phyloP scores from a whole-genome alignment of 306 rosid species.

The Castanea sativa region DNA sequence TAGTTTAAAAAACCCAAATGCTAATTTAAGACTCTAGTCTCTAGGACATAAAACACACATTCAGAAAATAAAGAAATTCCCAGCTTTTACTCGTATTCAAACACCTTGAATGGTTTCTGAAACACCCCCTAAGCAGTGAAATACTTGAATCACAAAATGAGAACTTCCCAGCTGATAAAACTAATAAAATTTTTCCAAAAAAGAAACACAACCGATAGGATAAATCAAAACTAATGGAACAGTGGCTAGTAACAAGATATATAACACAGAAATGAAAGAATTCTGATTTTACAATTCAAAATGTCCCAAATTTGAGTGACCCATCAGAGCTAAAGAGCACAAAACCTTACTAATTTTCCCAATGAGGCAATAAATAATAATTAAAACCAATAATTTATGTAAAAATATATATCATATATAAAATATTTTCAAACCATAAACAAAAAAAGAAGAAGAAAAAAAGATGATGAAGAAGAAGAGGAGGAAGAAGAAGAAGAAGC shows the following conservation, averaged over 20 bases:
- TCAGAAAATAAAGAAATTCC: conserved; percentile 12
- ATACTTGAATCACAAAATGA: conserved; percentile 18
- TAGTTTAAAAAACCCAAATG: neutral
- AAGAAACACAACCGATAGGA: neutral
- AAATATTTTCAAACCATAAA: neutral
- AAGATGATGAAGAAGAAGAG: accelerated
- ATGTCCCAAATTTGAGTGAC: conserved; percentile 25
- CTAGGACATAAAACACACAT: neutral
- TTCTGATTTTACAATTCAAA: conserved; percentile 21
- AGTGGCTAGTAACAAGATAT: conserved; percentile 21
- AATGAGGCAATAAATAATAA: neutral
- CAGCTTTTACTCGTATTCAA: neutral
- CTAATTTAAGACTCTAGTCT: neutral
- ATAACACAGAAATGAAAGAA: conserved; percentile 3
- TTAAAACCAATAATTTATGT: neutral
- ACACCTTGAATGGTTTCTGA: conserved; percentile 15
- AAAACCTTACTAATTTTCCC: conserved; percentile 19
- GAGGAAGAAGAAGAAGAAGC: neutral
- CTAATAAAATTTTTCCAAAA: neutral
- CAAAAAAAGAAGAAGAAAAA: neutral
- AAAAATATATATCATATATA: neutral
- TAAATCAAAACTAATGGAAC: conserved; percentile 46
- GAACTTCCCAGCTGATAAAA: conserved; percentile 7
- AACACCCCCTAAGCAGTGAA: conserved; percentile 5
- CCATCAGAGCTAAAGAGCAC: conserved; percentile 30